Percentiles rank a stretch among this genome's conserved stretches.
Conservation (phyloP, 768 basidiomycete genomes). For the Lactarius vividus region DNA sequence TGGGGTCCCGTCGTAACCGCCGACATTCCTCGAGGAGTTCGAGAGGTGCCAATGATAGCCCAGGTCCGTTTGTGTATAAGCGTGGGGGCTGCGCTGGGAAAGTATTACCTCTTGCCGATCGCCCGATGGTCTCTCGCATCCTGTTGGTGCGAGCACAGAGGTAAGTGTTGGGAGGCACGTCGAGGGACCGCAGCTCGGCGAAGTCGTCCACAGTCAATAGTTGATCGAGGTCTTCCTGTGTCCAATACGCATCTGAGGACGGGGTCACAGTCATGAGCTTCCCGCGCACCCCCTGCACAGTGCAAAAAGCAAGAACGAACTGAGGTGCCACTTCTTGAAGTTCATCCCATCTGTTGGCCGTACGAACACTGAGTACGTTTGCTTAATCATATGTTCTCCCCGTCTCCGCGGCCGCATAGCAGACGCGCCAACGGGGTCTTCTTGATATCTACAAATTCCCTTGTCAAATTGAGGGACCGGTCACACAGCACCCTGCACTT, state of each 20-base stretch:
- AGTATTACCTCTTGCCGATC: not conserved
- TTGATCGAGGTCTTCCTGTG: conserved; percentile 54
- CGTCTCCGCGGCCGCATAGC: conserved; percentile 25
- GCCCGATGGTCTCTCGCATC: conserved; percentile 28
- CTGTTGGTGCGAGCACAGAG: conserved; percentile 53
- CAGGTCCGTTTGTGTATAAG: not conserved
- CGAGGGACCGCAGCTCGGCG: conserved; percentile 49
- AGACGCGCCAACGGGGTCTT: conserved; percentile 27
- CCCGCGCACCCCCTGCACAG: not conserved
- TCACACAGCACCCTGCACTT: not conserved
- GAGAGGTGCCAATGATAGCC: conserved; percentile 23
- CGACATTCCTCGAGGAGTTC: conserved; percentile 18
- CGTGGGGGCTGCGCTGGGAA: conserved; percentile 1
- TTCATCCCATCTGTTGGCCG: conserved; percentile 31
- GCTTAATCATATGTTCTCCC: conserved; percentile 36
- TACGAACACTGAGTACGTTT: conserved; percentile 41
- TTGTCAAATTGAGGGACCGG: not conserved
- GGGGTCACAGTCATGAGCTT: not conserved
- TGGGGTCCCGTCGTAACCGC: conserved; percentile 20
- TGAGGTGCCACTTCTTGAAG: conserved; percentile 39
- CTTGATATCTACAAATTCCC: conserved; percentile 28
- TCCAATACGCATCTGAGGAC: conserved; percentile 72
- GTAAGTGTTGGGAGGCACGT: conserved; percentile 60
- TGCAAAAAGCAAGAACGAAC: conserved; percentile 30
- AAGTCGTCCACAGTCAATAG: conserved; percentile 60